Percentiles rank a stretch among this genome's conserved stretches.
phyloP scores from a whole-genome alignment of 805 yeast genomes.

The Hanseniaspora jakobsenii region DNA sequence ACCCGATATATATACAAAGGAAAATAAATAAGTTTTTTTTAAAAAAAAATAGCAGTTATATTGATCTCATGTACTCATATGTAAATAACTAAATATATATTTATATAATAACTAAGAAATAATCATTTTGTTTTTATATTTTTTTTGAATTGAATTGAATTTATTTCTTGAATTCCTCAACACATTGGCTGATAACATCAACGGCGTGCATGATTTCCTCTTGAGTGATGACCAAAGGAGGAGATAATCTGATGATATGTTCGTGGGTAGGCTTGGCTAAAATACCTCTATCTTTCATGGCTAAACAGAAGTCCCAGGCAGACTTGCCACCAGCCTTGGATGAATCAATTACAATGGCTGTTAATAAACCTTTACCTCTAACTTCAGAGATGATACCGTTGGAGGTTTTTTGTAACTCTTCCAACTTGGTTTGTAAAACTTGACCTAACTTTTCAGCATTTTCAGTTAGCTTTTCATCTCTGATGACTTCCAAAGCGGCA shows the following conservation, averaged over 20 bases:
- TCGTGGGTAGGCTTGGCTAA: conserved; percentile 96
- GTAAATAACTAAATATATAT: too few species aligned
- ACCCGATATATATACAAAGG: too few species aligned
- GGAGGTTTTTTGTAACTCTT: conserved; percentile 40
- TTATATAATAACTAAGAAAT: too few species aligned
- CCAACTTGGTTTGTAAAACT: conserved; percentile 48
- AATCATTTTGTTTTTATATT: not conserved
- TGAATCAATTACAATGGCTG: conserved; percentile 85
- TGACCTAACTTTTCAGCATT: conserved; percentile 64
- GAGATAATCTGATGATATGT: conserved; percentile 88
- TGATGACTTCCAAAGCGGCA: conserved; percentile 83
- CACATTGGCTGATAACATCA: conserved; percentile 51
- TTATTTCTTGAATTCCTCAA: conserved; percentile 27
- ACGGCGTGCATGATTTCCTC: conserved; percentile 78
- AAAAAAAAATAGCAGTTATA: too few species aligned
- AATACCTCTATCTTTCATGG: conserved; percentile 79
- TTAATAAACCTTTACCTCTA: conserved; percentile 74
- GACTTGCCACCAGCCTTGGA: conserved; percentile 73
- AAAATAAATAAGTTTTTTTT: too few species aligned
- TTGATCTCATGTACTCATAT: too few species aligned
- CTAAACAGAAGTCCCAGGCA: conserved; percentile 90
- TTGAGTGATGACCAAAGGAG: conserved; percentile 83
- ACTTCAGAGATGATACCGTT: conserved; percentile 48
- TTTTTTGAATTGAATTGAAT: not conserved
- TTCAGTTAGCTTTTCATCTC: conserved; percentile 74